A percentile compares a stretch with the other conserved stretches of the same genome.
Evolutionary conservation across 2,329 filamentous ascomycete species (phyloP).

Genomic region (Aspergillus felis): DNA sequence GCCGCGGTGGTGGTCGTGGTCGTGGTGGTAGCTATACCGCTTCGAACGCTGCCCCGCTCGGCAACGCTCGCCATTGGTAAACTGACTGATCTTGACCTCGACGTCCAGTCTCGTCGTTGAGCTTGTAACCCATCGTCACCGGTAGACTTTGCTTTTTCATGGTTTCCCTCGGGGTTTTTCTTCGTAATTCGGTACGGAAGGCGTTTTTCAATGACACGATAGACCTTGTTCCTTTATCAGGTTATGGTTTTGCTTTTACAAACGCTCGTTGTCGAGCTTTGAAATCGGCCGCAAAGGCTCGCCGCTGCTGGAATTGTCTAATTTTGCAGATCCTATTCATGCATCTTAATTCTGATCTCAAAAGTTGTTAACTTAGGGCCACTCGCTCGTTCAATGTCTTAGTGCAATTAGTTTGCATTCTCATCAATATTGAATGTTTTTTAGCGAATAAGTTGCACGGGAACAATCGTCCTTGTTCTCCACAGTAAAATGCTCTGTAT

Average conservation of each 20-base stretch:
- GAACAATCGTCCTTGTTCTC: too few species aligned
- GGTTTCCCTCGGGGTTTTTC: constrained; percentile 13
- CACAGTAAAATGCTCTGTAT: background rate
- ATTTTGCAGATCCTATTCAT: constrained; percentile 7
- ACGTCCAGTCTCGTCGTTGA: constrained; percentile 18
- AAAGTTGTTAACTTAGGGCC: constrained; percentile 1
- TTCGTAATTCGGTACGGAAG: constrained; percentile 36
- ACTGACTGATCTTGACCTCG: constrained; percentile 10
- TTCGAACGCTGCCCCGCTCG: constrained; percentile 57
- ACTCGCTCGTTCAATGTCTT: background rate
- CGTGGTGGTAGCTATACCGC: constrained; percentile 51
- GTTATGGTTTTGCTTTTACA: constrained; percentile 9
- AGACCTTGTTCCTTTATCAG: constrained; percentile 31
- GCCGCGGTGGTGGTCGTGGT: constrained; percentile 58
- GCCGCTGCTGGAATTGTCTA: constrained; percentile 4
- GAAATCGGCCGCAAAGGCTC: background rate
- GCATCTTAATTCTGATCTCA: constrained; percentile 1
- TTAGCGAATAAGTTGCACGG: background rate
- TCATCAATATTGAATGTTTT: background rate
- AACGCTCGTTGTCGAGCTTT: background rate
- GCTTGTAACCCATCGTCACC: constrained; percentile 24
- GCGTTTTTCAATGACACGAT: constrained; percentile 37
- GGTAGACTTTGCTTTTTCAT: constrained; percentile 28
- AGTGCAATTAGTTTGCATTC: background rate
- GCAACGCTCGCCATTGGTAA: constrained; percentile 56